Percentiles rank a stretch among this genome's conserved stretches.
These are phyloP conservation scores for Chrysanthemum seticuspe DNA, from an alignment of 129 eudicot species.

Conservation along the genomic window DNA sequence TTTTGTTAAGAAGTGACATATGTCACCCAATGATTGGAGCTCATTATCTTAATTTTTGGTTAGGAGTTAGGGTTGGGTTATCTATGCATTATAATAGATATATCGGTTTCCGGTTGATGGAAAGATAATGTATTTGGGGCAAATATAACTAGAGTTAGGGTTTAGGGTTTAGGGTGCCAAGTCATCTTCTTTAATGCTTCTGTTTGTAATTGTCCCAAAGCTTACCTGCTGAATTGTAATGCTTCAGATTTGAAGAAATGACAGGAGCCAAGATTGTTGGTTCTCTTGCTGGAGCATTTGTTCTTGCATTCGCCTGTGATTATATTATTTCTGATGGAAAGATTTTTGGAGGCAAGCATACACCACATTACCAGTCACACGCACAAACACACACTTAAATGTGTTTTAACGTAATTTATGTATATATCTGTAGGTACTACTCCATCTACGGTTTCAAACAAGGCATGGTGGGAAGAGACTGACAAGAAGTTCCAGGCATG, in stretches of 20 bases:
- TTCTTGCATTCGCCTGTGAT: slow-evolving; percentile 52
- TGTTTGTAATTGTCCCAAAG: background rate
- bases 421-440: slow-evolving; percentile 57
- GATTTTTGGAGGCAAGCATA: slow-evolving; percentile 71
- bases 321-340: slow-evolving; percentile 61
- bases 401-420: no score
- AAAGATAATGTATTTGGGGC: no score
- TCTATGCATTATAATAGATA: no score
- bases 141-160: background rate
- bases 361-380: no score
- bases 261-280: slow-evolving; percentile 50
- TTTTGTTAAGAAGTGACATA: no score
- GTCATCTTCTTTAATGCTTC: background rate
- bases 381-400: no score
- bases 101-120: no score
- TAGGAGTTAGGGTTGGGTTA: no score
- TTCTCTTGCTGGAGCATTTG: slow-evolving; percentile 50
- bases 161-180: no score
- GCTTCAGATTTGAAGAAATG: slow-evolving; percentile 41
- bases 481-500: slow-evolving; percentile 93
- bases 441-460: slow-evolving; percentile 64
- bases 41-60: no score
- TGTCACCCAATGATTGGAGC: no score
- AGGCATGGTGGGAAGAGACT: slow-evolving; percentile 84
- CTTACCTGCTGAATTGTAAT: background rate